Conservation (phyloP, 164 flowering plant genomes). For the Chloranthus sessilifolius region DNA sequence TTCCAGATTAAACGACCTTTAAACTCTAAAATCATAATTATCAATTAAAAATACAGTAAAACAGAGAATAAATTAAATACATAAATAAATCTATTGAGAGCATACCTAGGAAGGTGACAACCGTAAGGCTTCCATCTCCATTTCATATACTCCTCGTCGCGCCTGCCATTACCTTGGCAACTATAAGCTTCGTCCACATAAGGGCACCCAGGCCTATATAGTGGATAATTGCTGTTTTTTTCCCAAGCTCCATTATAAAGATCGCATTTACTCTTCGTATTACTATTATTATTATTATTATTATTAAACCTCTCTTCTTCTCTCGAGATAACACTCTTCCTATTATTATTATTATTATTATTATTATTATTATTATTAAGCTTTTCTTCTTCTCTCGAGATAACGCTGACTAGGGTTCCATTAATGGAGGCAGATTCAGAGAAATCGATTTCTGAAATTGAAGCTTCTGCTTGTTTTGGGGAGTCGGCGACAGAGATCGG, state of each 20-base stretch:
- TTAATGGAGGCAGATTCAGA: no score
- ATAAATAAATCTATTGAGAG: no score
- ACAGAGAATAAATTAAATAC: no score
- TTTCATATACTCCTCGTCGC: slow-evolving; percentile 51
- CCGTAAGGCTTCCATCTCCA: slow-evolving; percentile 93
- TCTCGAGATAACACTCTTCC: no score
- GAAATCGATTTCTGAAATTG: no score
- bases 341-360: no score
- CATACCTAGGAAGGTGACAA: slow-evolving; percentile 82
- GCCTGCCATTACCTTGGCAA: slow-evolving; percentile 72
- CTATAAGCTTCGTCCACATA: slow-evolving; percentile 79
- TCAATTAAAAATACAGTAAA: no score
- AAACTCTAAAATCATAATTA: no score
- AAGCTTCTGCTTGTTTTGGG: not conserved
- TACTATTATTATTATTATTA: not conserved
- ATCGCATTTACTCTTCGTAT: slow-evolving; percentile 36
- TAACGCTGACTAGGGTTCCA: no score
- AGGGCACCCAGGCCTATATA: slow-evolving; percentile 69
- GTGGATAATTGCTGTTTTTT: slow-evolving; percentile 57
- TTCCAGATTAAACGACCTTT: no score
- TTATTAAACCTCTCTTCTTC: not conserved
- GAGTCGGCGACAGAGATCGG: not conserved
- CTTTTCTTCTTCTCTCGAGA: no score
- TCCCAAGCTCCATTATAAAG: slow-evolving; percentile 73
- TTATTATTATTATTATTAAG: no score